Evolutionary conservation across 2,329 filamentous ascomycete genomes (phyloP).

Genomic region (Clonostachys byssicola): DNA sequence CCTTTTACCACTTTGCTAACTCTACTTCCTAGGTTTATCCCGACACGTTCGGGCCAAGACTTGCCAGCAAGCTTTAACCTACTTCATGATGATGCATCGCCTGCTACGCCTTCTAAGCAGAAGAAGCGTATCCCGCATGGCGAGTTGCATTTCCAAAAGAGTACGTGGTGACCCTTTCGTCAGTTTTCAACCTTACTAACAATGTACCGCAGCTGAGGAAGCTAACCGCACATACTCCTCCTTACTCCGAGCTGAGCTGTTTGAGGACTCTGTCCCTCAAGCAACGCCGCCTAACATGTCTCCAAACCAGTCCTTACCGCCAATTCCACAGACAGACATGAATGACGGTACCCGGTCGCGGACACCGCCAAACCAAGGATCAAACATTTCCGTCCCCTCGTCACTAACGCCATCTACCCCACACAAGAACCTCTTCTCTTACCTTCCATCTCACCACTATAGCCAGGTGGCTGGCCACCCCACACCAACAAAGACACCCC

Average conservation of each 20-base stretch:
- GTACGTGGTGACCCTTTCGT: constrained; percentile 41
- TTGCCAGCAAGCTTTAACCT: constrained; percentile 89
- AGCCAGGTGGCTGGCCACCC: constrained; percentile 72
- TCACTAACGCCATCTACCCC: constrained; percentile 89
- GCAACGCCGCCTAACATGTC: constrained; percentile 60
- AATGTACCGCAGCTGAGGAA: constrained; percentile 64
- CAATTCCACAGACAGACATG: constrained; percentile 46
- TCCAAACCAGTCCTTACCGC: constrained; percentile 49
- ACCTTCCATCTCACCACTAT: constrained; percentile 72
- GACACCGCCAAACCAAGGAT: constrained; percentile 70
- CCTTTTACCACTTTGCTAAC: constrained; percentile 2
- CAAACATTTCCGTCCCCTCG: constrained; percentile 61
- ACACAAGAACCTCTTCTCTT: constrained; percentile 95
- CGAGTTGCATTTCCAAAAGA: constrained; percentile 91
- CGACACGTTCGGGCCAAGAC: constrained; percentile 88
- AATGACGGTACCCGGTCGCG: constrained; percentile 68
- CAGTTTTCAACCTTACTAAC: background rate
- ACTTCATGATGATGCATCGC: constrained; percentile 87
- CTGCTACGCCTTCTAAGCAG: constrained; percentile 81
- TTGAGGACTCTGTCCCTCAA: constrained; percentile 86
- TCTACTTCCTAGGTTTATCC: constrained; percentile 72
- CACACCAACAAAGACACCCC: constrained; percentile 84
- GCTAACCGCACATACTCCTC: constrained; percentile 91
- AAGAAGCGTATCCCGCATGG: constrained; percentile 83
- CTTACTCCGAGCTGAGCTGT: constrained; percentile 84